A percentile compares a stretch with the other conserved stretches of the same genome.
Evolutionary conservation across 176 grass and related monocot species (phyloP).

Genomic region (Cenchrus americanus): DNA sequence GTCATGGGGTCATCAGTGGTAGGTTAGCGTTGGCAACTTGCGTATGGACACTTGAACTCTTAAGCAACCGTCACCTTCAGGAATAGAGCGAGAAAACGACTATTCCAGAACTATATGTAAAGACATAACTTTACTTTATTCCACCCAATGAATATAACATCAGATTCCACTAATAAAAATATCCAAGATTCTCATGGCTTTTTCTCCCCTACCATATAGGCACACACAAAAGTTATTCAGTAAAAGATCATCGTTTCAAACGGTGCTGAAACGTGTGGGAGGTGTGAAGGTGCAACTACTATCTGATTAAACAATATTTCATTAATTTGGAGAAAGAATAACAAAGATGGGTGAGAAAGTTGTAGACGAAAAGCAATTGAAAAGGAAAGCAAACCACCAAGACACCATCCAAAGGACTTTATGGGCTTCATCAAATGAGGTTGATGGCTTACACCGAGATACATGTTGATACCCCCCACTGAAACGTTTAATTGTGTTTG

Average conservation of each 20-base stretch:
- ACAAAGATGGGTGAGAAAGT: slow-evolving; percentile 54
- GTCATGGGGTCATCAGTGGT: slow-evolving; percentile 44
- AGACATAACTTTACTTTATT: slow-evolving; percentile 54
- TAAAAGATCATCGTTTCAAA: slow-evolving; percentile 36
- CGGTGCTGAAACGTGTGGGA: slow-evolving; percentile 25
- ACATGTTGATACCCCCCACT: slow-evolving; percentile 8
- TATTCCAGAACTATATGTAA: slow-evolving; percentile 27
- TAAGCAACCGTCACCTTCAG: slow-evolving; percentile 60
- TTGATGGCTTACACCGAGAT: slow-evolving; percentile 41
- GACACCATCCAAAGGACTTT: slow-evolving; percentile 51
- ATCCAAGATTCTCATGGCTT: slow-evolving; percentile 49
- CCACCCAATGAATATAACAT: slow-evolving; percentile 49
- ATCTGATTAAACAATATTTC: slow-evolving; percentile 16
- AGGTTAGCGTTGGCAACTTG: slow-evolving; percentile 49
- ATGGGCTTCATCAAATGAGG: slow-evolving; percentile 51
- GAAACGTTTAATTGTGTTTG: slow-evolving; percentile 42
- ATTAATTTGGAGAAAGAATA: slow-evolving; percentile 39
- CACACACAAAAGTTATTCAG: slow-evolving; percentile 37
- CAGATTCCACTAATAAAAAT: slow-evolving; percentile 54
- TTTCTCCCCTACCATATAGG: slow-evolving; percentile 29
- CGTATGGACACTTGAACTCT: slow-evolving; percentile 45
- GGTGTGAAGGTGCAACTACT: slow-evolving; percentile 57
- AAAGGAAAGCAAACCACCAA: slow-evolving; percentile 61
- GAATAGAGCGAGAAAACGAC: slow-evolving; percentile 50
- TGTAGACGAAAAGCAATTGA: slow-evolving; percentile 50